Evolutionary conservation across 345 rosid species (phyloP).

Genomic region (Linum lewisii): DNA sequence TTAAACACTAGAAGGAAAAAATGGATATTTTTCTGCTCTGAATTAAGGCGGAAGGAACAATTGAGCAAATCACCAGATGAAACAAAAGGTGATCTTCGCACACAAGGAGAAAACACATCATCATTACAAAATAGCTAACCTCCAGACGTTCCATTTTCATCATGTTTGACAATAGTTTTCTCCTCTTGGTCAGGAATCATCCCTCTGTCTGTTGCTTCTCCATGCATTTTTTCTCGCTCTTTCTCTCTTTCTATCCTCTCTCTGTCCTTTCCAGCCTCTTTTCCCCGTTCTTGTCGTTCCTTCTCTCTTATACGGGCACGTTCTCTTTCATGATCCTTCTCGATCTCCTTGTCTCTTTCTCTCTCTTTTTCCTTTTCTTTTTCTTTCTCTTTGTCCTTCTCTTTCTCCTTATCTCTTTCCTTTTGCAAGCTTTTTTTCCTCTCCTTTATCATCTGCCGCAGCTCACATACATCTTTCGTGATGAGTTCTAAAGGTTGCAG

Average conservation of each 20-base stretch:
- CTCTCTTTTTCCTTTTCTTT: constrained; percentile 8
- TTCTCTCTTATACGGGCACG: constrained; percentile 4
- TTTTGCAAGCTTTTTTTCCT: constrained; percentile 47
- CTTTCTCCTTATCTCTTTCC: constrained; percentile 48
- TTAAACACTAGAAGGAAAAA: neutral
- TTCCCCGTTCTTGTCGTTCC: constrained; percentile 15
- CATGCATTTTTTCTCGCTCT: constrained; percentile 60
- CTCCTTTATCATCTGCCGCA: constrained; percentile 72
- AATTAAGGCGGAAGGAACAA: neutral
- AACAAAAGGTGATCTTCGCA: too few species aligned
- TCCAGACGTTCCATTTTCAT: constrained; percentile 47
- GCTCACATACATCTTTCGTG: constrained; percentile 71
- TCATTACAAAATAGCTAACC: constrained; percentile 24
- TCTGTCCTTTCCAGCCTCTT: constrained; percentile 43
- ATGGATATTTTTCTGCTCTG: too few species aligned
- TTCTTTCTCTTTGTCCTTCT: constrained; percentile 13
- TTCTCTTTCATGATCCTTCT: constrained; percentile 11
- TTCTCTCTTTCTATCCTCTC: constrained; percentile 66
- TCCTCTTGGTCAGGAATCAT: constrained; percentile 44
- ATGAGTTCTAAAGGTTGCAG: constrained; percentile 95
- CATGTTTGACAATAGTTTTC: constrained; percentile 32
- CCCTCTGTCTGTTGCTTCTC: constrained; percentile 39
- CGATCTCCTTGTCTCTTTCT: constrained; percentile 11
- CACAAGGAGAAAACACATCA: too few species aligned
- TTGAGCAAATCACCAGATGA: neutral